These are phyloP conservation scores for Blakeslea trispora DNA, from an alignment of 371 early-diverging fungal genomes.

Conservation along the genomic window DNA sequence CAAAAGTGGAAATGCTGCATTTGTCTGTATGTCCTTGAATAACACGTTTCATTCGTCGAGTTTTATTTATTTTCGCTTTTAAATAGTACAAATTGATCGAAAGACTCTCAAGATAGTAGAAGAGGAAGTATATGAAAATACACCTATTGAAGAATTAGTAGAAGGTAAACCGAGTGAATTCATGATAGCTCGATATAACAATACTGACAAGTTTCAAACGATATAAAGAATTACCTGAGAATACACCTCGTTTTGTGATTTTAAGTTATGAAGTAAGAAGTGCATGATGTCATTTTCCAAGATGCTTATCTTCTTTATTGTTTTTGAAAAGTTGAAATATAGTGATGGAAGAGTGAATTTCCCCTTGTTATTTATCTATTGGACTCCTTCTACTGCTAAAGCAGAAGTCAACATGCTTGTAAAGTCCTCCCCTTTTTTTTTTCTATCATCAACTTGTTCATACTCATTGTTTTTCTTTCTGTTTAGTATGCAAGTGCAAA, in stretches of 20 bases:
- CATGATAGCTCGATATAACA: too few relatives aligned
- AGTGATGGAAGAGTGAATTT: slow-evolving; percentile 67
- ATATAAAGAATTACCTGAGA: slow-evolving; percentile 65
- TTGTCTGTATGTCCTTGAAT: slow-evolving; percentile 58
- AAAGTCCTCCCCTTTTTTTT: too few relatives aligned
- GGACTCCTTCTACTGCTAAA: slow-evolving; percentile 61
- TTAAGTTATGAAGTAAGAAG: slow-evolving; percentile 61
- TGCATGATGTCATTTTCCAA: neutral
- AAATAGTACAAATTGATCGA: slow-evolving; percentile 61
- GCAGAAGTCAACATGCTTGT: slow-evolving; percentile 64
- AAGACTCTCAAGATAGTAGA: slow-evolving; percentile 53
- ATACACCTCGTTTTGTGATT: slow-evolving; percentile 68
- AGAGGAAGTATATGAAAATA: slow-evolving; percentile 54
- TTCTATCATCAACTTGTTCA: neutral
- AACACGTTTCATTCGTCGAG: neutral
- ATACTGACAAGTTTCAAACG: too few relatives aligned
- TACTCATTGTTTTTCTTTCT: neutral
- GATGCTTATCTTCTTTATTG: neutral
- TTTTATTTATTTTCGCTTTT: neutral
- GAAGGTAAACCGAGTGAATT: slow-evolving; percentile 48
- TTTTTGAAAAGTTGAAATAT: slow-evolving; percentile 42
- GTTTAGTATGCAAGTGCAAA: slow-evolving; percentile 67
- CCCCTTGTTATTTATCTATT: slow-evolving; percentile 68
- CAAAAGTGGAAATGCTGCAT: slow-evolving; percentile 59
- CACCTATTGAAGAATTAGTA: slow-evolving; percentile 60